Evolutionary conservation across 2,329 filamentous ascomycete genomes (phyloP).

Genomic region (Thielaviopsis euricoi): DNA sequence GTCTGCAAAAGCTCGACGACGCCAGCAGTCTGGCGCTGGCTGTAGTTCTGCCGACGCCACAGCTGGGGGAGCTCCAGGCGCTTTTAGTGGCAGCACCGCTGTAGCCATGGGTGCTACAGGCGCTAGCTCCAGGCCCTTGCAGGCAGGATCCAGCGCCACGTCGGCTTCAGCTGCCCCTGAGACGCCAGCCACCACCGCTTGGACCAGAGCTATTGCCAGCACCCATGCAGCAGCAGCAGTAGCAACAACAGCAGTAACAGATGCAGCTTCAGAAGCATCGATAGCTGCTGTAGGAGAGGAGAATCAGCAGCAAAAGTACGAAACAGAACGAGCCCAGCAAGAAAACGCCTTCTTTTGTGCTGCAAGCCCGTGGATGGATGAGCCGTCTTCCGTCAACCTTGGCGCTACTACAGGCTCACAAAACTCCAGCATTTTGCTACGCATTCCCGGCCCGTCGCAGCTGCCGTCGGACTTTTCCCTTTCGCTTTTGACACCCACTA

Average conservation of each 20-base stretch:
- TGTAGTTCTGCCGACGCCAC: background rate
- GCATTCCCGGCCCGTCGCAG: conserved; percentile 9
- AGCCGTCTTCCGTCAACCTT: conserved; percentile 10
- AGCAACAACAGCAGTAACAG: background rate
- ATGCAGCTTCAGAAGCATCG: background rate
- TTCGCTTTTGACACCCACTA: conserved; percentile 1
- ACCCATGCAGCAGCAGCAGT: conserved; percentile 6
- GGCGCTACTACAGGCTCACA: background rate
- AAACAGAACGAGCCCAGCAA: background rate
- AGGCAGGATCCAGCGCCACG: conserved; percentile 2
- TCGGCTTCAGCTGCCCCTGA: conserved; percentile 5
- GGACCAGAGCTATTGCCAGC: conserved; percentile 5
- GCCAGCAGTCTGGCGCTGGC: background rate
- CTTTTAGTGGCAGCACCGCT: background rate
- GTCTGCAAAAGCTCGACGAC: background rate
- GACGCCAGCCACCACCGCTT: conserved; percentile 11
- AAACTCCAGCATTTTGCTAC: background rate
- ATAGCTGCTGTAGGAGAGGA: background rate
- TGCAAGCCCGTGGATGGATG: conserved; percentile 11
- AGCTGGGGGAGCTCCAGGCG: background rate
- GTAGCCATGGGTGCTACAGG: background rate
- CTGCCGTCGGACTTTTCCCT: conserved; percentile 4
- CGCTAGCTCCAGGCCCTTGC: background rate
- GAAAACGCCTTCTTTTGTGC: background rate
- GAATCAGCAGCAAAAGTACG: background rate